Conservation (phyloP, 2,329 filamentous ascomycete species). For the Xylaria sp. region DNA sequence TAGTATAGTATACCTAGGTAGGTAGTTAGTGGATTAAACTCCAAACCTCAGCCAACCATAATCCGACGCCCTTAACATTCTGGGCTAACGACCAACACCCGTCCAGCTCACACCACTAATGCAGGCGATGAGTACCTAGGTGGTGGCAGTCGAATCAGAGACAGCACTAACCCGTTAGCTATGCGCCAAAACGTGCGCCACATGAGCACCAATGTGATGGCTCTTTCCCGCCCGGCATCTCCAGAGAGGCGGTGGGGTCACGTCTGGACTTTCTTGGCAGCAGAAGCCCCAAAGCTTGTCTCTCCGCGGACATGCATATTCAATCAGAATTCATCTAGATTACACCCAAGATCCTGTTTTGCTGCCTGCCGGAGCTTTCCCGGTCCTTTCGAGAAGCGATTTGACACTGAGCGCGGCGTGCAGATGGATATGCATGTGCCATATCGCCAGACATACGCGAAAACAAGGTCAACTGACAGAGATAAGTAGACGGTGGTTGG, state of each 20-base stretch:
- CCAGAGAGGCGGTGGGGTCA: constrained; percentile 16
- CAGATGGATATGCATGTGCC: not conserved
- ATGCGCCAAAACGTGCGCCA: not conserved
- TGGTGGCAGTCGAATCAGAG: constrained; percentile 19
- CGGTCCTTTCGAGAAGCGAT: not conserved
- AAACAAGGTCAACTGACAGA: not conserved
- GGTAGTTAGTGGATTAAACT: not conserved
- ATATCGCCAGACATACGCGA: not conserved
- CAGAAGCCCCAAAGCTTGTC: constrained; percentile 40
- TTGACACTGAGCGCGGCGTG: not conserved
- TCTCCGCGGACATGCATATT: constrained; percentile 7
- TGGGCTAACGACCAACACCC: constrained; percentile 9
- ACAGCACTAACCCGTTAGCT: constrained; percentile 1
- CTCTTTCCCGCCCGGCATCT: constrained; percentile 24
- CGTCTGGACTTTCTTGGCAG: constrained; percentile 35
- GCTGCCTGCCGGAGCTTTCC: constrained; percentile 3
- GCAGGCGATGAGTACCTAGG: not conserved
- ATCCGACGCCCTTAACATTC: not conserved
- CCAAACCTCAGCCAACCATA: not conserved
- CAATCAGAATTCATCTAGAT: not conserved
- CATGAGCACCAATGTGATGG: constrained; percentile 26
- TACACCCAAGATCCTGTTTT: constrained; percentile 17
- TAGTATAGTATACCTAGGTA: too few relatives aligned
- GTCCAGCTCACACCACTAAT: constrained; percentile 11
- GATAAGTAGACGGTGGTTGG: too few relatives aligned